These are phyloP conservation scores for Colletotrichum spinosum DNA, from an alignment of 2,329 filamentous ascomycete genomes.

Conservation along the genomic window DNA sequence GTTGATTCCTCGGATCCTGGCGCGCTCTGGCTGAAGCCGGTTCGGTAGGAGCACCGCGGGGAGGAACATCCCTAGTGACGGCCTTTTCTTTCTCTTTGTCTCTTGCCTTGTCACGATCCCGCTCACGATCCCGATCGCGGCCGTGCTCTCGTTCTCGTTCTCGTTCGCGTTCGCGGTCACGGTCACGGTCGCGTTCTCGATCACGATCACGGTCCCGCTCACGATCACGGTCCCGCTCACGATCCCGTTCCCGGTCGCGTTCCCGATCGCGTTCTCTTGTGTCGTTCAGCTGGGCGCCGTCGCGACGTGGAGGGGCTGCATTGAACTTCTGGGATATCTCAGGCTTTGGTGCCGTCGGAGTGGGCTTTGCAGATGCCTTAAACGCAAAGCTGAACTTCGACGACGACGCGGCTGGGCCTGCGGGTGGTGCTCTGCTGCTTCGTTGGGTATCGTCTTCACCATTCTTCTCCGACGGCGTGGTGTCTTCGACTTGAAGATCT, in stretches of 20 bases:
- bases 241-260: slow-evolving; percentile 44
- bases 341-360: slow-evolving; percentile 68
- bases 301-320: slow-evolving; percentile 65
- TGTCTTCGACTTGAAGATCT: slow-evolving; percentile 74
- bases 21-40: slow-evolving; percentile 61
- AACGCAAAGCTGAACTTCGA: slow-evolving; percentile 95
- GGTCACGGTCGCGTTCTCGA: slow-evolving; percentile 42
- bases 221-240: slow-evolving; percentile 38
- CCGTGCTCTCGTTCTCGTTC: slow-evolving; percentile 39
- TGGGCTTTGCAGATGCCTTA: slow-evolving; percentile 76
- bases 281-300: slow-evolving; percentile 47
- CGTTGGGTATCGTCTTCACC: slow-evolving; percentile 64
- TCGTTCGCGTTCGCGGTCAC: slow-evolving; percentile 50
- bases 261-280: slow-evolving; percentile 27
- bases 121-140: slow-evolving; percentile 42
- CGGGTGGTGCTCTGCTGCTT: slow-evolving; percentile 64
- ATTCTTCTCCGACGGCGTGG: slow-evolving; percentile 53
- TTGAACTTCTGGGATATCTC: slow-evolving; percentile 78
- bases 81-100: slow-evolving; percentile 48
- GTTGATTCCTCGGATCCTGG: slow-evolving; percentile 46
- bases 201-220: slow-evolving; percentile 44
- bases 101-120: slow-evolving; percentile 49
- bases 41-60: slow-evolving; percentile 63
- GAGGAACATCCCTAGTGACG: slow-evolving; percentile 58
- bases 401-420: slow-evolving; percentile 60